Evolutionary conservation across 2,329 filamentous ascomycete genomes (phyloP).

Genomic region (Fusarium graminum): DNA sequence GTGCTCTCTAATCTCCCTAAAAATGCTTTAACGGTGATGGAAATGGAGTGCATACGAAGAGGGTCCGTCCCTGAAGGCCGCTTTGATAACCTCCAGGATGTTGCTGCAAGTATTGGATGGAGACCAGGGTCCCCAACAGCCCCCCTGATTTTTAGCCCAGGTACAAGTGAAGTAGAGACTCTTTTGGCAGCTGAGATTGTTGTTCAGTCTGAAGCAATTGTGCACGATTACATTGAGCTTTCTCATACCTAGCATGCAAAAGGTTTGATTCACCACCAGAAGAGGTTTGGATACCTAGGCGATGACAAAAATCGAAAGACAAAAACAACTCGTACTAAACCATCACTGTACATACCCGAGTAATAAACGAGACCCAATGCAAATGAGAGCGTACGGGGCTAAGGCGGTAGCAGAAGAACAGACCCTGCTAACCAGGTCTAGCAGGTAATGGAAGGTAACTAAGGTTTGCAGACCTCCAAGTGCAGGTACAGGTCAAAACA

Average conservation of each 20-base stretch:
- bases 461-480: constrained; percentile 6
- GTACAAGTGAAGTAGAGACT: constrained; percentile 20
- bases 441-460: constrained; percentile 4
- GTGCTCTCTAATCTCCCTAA: constrained; percentile 22
- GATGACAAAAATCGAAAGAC: constrained; percentile 4
- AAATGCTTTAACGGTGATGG: constrained; percentile 25
- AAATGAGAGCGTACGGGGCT: constrained; percentile 36
- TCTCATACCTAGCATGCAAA: not conserved
- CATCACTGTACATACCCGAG: constrained; percentile 10
- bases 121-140: constrained; percentile 16
- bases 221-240: not conserved
- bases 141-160: constrained; percentile 20
- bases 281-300: not conserved
- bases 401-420: constrained; percentile 21
- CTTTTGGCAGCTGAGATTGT: not conserved
- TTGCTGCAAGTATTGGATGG: constrained; percentile 18
- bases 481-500: constrained; percentile 19
- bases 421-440: constrained; percentile 29
- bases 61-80: constrained; percentile 33
- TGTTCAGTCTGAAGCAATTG: not conserved
- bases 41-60: constrained; percentile 33
- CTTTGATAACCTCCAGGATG: constrained; percentile 34
- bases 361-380: constrained; percentile 27
- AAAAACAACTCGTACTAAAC: constrained; percentile 1
- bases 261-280: not conserved